Percentiles rank a stretch among this genome's conserved stretches.
Conservation (phyloP, 2,329 filamentous ascomycete species). For the Botrytis galanthina region DNA sequence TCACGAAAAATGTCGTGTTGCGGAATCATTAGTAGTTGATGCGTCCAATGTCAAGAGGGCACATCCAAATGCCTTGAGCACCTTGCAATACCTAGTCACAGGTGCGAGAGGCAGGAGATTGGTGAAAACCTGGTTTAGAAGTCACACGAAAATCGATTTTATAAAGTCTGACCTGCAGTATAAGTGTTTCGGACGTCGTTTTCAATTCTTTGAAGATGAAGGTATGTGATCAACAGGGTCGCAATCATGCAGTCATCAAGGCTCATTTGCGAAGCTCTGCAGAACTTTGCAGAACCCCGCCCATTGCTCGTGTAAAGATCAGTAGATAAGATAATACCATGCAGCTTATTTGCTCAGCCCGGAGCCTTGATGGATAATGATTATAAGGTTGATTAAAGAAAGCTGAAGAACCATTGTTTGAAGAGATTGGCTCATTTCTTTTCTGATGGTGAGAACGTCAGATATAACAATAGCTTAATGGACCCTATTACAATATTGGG, state of each 20-base stretch:
- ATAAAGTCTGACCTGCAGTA: too few species aligned
- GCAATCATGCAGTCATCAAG: too few species aligned
- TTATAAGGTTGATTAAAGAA: too few species aligned
- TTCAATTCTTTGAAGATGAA: too few species aligned
- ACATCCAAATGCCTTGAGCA: neutral
- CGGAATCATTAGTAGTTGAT: neutral
- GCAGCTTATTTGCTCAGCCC: neutral
- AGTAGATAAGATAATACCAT: neutral
- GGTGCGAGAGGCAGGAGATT: neutral
- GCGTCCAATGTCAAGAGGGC: neutral
- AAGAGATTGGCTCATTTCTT: neutral
- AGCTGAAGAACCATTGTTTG: neutral
- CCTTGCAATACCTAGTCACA: neutral
- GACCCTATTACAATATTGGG: conserved; percentile 14
- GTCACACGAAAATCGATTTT: neutral
- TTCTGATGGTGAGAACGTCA: neutral
- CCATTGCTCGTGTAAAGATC: neutral
- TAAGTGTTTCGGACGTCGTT: too few species aligned
- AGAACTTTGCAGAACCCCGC: neutral
- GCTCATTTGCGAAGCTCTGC: neutral
- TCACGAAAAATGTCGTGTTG: neutral
- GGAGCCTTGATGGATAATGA: neutral
- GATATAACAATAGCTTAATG: neutral
- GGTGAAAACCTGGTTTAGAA: neutral
- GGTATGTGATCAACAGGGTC: too few species aligned